phyloP scores from a whole-genome alignment of 306 rosid species.

The Nissolia schottii region DNA sequence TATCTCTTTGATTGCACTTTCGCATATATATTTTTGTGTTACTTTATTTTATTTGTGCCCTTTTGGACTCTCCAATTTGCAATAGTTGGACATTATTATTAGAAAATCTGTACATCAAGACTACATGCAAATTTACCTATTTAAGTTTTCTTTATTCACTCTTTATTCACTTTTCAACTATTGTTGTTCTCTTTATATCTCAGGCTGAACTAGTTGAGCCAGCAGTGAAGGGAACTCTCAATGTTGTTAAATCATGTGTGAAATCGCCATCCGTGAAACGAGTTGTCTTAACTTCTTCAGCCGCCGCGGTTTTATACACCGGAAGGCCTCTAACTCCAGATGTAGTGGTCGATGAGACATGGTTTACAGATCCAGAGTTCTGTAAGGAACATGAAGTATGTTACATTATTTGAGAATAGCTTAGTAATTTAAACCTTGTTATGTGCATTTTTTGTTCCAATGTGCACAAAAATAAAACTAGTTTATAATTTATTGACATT shows the following conservation, averaged over 20 bases:
- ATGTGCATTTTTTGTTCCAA: no score
- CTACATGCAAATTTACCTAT: no score
- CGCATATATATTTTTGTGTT: no score
- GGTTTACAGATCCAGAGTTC: slow-evolving; percentile 32
- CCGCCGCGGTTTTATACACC: neutral
- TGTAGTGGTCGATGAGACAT: slow-evolving; percentile 30
- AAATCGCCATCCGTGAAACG: slow-evolving; percentile 23
- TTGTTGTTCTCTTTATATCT: neutral
- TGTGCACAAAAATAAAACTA: no score
- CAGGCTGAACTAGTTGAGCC: slow-evolving; percentile 34
- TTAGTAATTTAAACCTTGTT: no score
- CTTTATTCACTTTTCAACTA: neutral
- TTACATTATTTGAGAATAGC: no score
- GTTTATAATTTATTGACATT: neutral
- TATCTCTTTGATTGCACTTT: no score
- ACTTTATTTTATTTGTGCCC: no score
- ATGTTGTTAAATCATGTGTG: slow-evolving; percentile 34
- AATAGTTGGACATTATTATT: no score
- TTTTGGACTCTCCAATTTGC: no score
- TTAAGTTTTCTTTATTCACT: neutral
- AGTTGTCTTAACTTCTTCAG: slow-evolving; percentile 30
- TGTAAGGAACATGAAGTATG: slow-evolving; percentile 19
- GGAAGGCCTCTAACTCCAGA: slow-evolving; percentile 28
- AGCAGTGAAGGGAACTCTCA: slow-evolving; percentile 34
- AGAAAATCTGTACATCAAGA: no score